These are phyloP conservation scores for Claviceps paspali DNA, from an alignment of 2,329 filamentous ascomycete species.

Conservation along the genomic window DNA sequence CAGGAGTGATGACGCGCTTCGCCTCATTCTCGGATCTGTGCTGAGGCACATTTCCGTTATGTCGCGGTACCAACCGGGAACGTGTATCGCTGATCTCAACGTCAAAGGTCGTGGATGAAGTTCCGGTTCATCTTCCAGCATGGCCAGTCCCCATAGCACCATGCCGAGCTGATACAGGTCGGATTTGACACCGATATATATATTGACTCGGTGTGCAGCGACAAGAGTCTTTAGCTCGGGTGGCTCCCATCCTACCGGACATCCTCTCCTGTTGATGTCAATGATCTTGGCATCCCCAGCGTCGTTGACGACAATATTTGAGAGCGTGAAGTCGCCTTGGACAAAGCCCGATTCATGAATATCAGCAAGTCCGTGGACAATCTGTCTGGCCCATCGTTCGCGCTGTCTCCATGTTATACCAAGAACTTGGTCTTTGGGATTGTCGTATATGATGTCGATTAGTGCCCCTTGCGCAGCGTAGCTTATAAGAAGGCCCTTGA, in stretches of 20 bases:
- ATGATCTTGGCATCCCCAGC: slow-evolving; percentile 87
- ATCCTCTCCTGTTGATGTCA: slow-evolving; percentile 94
- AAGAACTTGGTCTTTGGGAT: slow-evolving; percentile 40
- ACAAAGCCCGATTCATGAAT: slow-evolving; percentile 95
- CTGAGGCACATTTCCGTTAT: slow-evolving; percentile 66
- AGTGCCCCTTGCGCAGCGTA: slow-evolving; percentile 78
- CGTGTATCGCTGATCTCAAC: slow-evolving; percentile 39
- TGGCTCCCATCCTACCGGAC: slow-evolving; percentile 93
- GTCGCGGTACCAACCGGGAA: slow-evolving; percentile 66
- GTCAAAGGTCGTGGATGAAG: slow-evolving; percentile 55
- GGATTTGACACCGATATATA: slow-evolving; percentile 97
- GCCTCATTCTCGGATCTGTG: slow-evolving; percentile 54
- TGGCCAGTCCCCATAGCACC: slow-evolving; percentile 86
- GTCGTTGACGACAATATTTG: slow-evolving; percentile 87
- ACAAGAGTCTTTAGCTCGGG: slow-evolving; percentile 80
- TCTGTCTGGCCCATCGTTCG: slow-evolving; percentile 81
- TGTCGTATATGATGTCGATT: slow-evolving; percentile 81
- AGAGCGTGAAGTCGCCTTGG: slow-evolving; percentile 92
- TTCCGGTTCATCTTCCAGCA: slow-evolving; percentile 82
- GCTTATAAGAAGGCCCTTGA: slow-evolving; percentile 82
- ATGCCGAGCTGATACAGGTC: slow-evolving; percentile 94
- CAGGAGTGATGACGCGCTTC: slow-evolving; percentile 59
- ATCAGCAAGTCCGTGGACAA: slow-evolving; percentile 75
- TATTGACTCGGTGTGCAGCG: slow-evolving; percentile 73
- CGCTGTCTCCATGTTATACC: slow-evolving; percentile 53